These are phyloP conservation scores for Graphium sp. DNA, from an alignment of 2,329 filamentous ascomycete species.

Conservation along the genomic window DNA sequence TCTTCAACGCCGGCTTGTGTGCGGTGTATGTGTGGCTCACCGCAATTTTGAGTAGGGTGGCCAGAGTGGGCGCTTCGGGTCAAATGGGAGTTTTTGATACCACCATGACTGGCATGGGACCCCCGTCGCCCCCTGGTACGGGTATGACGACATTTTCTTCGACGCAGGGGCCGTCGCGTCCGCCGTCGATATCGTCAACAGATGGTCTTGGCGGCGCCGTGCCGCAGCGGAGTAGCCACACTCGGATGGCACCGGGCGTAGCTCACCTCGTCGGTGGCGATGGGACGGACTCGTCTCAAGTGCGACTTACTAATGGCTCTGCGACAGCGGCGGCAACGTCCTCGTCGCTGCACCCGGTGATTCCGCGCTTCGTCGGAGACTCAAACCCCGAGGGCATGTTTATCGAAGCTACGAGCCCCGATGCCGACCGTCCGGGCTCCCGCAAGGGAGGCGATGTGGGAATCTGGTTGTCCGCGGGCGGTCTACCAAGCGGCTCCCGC, in stretches of 20 bases:
- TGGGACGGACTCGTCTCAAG: not conserved
- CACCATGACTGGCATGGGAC: too few species aligned
- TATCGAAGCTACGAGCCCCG: slow-evolving; percentile 30
- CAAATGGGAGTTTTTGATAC: too few species aligned
- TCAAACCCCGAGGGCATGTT: slow-evolving; percentile 44
- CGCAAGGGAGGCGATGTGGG: slow-evolving; percentile 31
- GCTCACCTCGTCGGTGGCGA: slow-evolving; percentile 1
- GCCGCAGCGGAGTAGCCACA: slow-evolving; percentile 5
- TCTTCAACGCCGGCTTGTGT: too few species aligned
- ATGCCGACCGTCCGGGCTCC: slow-evolving; percentile 14
- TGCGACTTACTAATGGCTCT: not conserved
- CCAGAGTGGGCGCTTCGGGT: too few species aligned
- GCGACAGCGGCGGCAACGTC: not conserved
- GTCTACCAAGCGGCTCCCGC: slow-evolving; percentile 7
- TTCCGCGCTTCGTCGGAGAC: slow-evolving; percentile 37
- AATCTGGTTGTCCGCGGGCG: slow-evolving; percentile 28
- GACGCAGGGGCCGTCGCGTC: too few species aligned
- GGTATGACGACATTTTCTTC: too few species aligned
- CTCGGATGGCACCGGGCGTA: not conserved
- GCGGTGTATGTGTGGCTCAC: too few species aligned
- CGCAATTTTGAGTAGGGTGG: too few species aligned
- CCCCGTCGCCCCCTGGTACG: too few species aligned
- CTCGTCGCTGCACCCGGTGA: slow-evolving; percentile 6
- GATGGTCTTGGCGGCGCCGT: slow-evolving; percentile 7
- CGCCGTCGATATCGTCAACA: slow-evolving; percentile 3